Evolutionary conservation across 148 eudicot genomes (phyloP).

Genomic region (Vaccinium macrocarpon): DNA sequence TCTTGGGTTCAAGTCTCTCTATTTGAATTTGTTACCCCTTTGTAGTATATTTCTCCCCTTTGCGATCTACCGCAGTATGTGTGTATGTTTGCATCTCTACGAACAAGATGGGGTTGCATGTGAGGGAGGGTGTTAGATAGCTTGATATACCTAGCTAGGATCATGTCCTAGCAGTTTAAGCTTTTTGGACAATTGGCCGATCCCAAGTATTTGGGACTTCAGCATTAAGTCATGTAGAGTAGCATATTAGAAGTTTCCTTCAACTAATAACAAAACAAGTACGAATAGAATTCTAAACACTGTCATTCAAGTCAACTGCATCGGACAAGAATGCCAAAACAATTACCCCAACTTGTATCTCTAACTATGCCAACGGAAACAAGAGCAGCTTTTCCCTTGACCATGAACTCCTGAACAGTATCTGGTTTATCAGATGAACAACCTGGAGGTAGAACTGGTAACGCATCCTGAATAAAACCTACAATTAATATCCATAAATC

Average conservation of each 20-base stretch:
- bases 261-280: not conserved
- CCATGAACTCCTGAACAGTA: slow-evolving; percentile 65
- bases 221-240: not conserved
- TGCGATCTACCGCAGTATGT: not conserved
- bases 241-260: not conserved
- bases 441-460: slow-evolving; percentile 89
- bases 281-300: not conserved
- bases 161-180: not conserved
- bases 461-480: slow-evolving; percentile 54
- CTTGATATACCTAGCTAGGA: not conserved
- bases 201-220: not conserved
- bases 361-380: slow-evolving; percentile 91
- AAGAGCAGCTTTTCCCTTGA: slow-evolving; percentile 87
- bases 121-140: not conserved
- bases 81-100: not conserved
- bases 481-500: slow-evolving; percentile 5
- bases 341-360: slow-evolving; percentile 66
- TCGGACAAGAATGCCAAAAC: slow-evolving; percentile 12
- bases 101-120: not conserved
- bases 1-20: not conserved
- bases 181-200: not conserved
- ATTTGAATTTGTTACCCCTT: not conserved
- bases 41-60: not conserved
- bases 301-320: not conserved
- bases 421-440: slow-evolving; percentile 83